Conservation (phyloP, 75 land plant genomes). For the Cupressus sempervirens region DNA sequence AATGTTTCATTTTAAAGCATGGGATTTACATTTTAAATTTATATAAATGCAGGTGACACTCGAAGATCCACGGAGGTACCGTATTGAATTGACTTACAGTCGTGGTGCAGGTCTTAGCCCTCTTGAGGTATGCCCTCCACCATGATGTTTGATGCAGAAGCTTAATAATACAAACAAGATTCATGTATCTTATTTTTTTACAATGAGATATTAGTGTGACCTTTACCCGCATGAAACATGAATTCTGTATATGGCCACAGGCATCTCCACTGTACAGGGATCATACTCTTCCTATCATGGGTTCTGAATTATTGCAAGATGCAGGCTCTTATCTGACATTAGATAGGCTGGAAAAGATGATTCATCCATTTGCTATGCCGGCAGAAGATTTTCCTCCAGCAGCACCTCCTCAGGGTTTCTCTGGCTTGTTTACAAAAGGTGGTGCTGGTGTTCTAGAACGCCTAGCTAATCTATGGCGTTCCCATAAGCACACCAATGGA, state of each 20-base stretch:
- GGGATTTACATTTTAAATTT: neutral
- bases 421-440: constrained; percentile 83
- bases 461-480: constrained; percentile 88
- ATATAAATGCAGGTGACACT: constrained; percentile 59
- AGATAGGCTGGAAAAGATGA: constrained; percentile 81
- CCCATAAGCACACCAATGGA: constrained; percentile 52
- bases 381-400: constrained; percentile 98
- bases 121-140: constrained; percentile 54
- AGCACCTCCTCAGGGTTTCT: constrained; percentile 67
- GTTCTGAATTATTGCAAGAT: constrained; percentile 90
- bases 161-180: neutral
- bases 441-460: constrained; percentile 85
- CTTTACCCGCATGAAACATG: neutral
- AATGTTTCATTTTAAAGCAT: neutral
- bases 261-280: constrained; percentile 71
- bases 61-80: constrained; percentile 80
- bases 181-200: neutral
- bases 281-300: constrained; percentile 88
- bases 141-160: constrained; percentile 1
- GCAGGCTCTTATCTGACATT: constrained; percentile 73
- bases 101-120: constrained; percentile 95
- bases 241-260: constrained; percentile 14
- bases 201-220: neutral
- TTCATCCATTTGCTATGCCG: constrained; percentile 97
- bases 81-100: constrained; percentile 93